A percentile compares a stretch with the other conserved stretches of the same genome.
Evolutionary conservation across 352 stramenopile genomes (phyloP).

Genomic region (Pythium aphanidermatum): DNA sequence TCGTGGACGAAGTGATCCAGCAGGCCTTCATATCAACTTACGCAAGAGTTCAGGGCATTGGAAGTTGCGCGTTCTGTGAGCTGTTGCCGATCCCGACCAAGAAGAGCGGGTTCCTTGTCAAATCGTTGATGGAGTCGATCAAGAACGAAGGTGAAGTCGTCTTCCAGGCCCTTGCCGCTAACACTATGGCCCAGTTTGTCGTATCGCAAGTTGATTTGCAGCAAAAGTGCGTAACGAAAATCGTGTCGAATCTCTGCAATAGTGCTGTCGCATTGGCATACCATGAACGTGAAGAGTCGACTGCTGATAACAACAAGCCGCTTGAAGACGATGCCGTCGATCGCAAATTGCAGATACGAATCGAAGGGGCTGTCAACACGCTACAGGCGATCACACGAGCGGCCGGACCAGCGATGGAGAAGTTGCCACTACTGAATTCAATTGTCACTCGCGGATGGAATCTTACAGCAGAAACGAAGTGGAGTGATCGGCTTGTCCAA

Average conservation of each 20-base stretch:
- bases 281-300: slow-evolving; percentile 4
- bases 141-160: slow-evolving; percentile 49
- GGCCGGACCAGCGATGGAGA: slow-evolving; percentile 28
- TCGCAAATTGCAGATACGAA: slow-evolving; percentile 27
- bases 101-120: slow-evolving; percentile 73
- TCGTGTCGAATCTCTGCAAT: slow-evolving; percentile 74
- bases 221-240: slow-evolving; percentile 70
- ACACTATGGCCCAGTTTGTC: slow-evolving; percentile 52
- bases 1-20: slow-evolving; percentile 65
- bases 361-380: slow-evolving; percentile 34
- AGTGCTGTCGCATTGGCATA: slow-evolving; percentile 41
- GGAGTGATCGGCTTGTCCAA: slow-evolving; percentile 33
- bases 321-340: background rate
- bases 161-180: slow-evolving; percentile 40
- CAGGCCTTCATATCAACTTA: slow-evolving; percentile 42
- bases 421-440: slow-evolving; percentile 28
- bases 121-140: slow-evolving; percentile 71
- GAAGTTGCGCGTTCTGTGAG: slow-evolving; percentile 48
- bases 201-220: slow-evolving; percentile 39
- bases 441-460: slow-evolving; percentile 34
- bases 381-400: slow-evolving; percentile 35
- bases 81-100: slow-evolving; percentile 53
- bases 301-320: background rate
- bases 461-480: slow-evolving; percentile 4
- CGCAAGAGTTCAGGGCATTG: slow-evolving; percentile 55